Evolutionary conservation across 805 yeast genomes (phyloP), one percentile per base, ranked within the genome.

Genomic region (Wickerhamomyces sydowiorum): DNA sequence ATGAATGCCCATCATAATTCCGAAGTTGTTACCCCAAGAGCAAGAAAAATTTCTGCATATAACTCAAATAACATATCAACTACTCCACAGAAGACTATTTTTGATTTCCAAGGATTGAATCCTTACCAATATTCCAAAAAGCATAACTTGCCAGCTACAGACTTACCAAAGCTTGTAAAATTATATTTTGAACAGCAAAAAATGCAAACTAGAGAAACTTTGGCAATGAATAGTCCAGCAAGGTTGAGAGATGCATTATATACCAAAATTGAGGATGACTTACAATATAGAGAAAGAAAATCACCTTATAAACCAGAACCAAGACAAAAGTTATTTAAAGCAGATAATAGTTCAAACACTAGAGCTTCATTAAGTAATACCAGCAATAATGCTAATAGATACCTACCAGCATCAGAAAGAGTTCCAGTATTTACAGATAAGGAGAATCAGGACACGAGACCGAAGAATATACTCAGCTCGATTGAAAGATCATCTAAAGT

Each of bases 81-180:
- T 6, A 24, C 17, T 14, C 22, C 13, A 7, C 24, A 15, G 27
- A 20, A 8, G 38, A 19, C 9, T 3, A 17, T 12, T 19, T 31
- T 52, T 34, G 65, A 65, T 18, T 64, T 67, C 50, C 67, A 65
- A 36, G 65, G 64, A 7, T 48, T 66, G 40, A 68, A 66, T 44
- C 72, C 72, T 9, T 64, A 65, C 31, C 70, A 67, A 46, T 67
- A 65, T 45, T 48, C 63, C 18, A 65, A 59, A 43, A 59, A 60
- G 47, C 53, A 65, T 43, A 60, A 62, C 32, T 44, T 66, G 13
- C 67, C 71, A 2, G 51, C 67, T 2, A 48, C 48, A 19, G 72
- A 66, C 27, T 51, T 67, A 36, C 68, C 70, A 17, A 53, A 46
- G 29, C 56, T 67, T 9, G 61, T 67, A 10, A 62, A 62, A 39